Conservation (phyloP, 176 grass and related monocot species). For the Oryza meridionalis region DNA sequence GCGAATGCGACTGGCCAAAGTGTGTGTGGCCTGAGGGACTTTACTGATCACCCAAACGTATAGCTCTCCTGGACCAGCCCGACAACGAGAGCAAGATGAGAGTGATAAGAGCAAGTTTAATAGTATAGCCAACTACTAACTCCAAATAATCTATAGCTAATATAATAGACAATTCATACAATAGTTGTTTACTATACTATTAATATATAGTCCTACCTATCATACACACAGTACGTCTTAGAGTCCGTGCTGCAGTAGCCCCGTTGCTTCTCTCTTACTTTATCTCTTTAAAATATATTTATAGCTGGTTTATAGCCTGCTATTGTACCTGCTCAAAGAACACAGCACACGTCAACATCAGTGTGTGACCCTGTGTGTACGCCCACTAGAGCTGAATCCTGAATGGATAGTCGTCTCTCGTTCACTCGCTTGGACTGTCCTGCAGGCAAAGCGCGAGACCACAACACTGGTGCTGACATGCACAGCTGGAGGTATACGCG, state of each 20-base stretch:
- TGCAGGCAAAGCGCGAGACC: not conserved
- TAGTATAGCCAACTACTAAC: too few relatives aligned
- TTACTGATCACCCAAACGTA: not conserved
- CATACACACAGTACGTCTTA: too few relatives aligned
- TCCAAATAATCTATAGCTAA: too few relatives aligned
- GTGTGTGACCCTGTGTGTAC: not conserved
- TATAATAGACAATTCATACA: too few relatives aligned
- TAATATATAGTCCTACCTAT: too few relatives aligned
- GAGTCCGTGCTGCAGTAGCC: too few relatives aligned
- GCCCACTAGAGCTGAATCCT: not conserved
- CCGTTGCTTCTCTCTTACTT: too few relatives aligned
- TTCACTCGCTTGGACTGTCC: not conserved
- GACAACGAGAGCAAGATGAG: not conserved
- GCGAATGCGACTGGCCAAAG: conserved; percentile 10
- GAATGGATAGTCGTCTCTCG: not conserved
- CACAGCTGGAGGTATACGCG: not conserved
- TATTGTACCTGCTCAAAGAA: too few relatives aligned
- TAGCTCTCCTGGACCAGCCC: conserved; percentile 1
- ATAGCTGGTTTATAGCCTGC: too few relatives aligned
- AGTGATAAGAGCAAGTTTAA: too few relatives aligned
- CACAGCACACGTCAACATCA: not conserved
- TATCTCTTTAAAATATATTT: too few relatives aligned
- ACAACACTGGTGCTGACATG: not conserved
- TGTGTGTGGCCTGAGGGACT: conserved; percentile 34
- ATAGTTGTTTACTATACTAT: too few relatives aligned